Evolutionary conservation across 2,329 filamentous ascomycete genomes (phyloP).

Genomic region (Microsporum ferrugineum): DNA sequence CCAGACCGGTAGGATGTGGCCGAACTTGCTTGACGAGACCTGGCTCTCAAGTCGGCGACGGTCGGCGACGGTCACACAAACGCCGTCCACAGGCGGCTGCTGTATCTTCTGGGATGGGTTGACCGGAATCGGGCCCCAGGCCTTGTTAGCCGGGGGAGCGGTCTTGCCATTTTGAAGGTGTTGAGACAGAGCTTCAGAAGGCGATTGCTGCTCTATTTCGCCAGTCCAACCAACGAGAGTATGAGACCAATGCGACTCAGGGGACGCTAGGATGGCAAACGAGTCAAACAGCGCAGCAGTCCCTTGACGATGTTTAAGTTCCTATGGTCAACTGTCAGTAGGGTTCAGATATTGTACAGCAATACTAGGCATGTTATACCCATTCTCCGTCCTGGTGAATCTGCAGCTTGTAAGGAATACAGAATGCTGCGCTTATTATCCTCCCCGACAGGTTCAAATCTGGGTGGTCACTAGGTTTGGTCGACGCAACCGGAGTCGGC

Average conservation of each 20-base stretch:
- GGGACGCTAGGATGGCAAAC: slow-evolving; percentile 76
- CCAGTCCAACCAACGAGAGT: slow-evolving; percentile 91
- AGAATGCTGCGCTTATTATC: slow-evolving; percentile 53
- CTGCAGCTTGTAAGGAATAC: slow-evolving; percentile 50
- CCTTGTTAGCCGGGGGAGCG: slow-evolving; percentile 50
- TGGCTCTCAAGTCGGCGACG: slow-evolving; percentile 62
- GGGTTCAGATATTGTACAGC: not conserved
- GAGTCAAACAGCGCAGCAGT: slow-evolving; percentile 90
- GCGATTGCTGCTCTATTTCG: slow-evolving; percentile 51
- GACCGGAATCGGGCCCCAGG: slow-evolving; percentile 68
- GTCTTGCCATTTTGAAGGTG: slow-evolving; percentile 14
- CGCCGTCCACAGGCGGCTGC: slow-evolving; percentile 54
- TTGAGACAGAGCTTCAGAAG: slow-evolving; percentile 22
- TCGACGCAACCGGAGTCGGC: slow-evolving; percentile 21
- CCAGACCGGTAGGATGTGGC: slow-evolving; percentile 81
- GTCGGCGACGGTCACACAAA: slow-evolving; percentile 60
- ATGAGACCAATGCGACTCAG: slow-evolving; percentile 76
- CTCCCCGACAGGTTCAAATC: slow-evolving; percentile 48
- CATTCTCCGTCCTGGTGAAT: slow-evolving; percentile 45
- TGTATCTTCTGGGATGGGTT: slow-evolving; percentile 39
- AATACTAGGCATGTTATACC: slow-evolving; percentile 30
- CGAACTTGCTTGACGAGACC: slow-evolving; percentile 59
- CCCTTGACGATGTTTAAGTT: slow-evolving; percentile 64
- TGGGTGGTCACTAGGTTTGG: slow-evolving; percentile 42
- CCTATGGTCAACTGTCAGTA: slow-evolving; percentile 37